Conservation (phyloP, 495 filamentous ascomycete genomes). For the Penicillium longicatenatum region DNA sequence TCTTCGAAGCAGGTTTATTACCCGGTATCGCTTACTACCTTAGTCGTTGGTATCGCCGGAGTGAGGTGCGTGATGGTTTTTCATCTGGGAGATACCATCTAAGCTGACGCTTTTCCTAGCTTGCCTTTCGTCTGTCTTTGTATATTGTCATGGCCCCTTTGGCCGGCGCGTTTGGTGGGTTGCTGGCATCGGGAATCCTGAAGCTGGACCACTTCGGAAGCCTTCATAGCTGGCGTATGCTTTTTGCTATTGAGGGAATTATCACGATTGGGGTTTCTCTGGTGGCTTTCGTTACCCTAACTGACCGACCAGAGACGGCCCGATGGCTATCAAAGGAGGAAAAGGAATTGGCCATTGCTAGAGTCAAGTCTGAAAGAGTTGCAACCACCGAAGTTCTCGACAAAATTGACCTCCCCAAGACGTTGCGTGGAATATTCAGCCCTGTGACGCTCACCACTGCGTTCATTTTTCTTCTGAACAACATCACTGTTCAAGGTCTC, state of each 20-base stretch:
- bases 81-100: background rate
- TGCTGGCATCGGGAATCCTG: conserved; percentile 62
- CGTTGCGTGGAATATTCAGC: conserved; percentile 49
- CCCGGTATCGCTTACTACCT: conserved; percentile 76
- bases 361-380: conserved; percentile 67
- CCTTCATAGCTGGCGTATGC: conserved; percentile 64
- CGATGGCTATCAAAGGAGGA: conserved; percentile 66
- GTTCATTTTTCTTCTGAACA: conserved; percentile 56
- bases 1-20: conserved; percentile 70
- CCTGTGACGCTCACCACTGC: conserved; percentile 49
- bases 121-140: conserved; percentile 58
- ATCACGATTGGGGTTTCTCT: conserved; percentile 63
- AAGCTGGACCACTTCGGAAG: conserved; percentile 46
- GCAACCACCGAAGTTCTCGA: conserved; percentile 62
- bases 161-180: conserved; percentile 70
- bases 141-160: conserved; percentile 64
- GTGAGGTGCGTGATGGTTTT: conserved; percentile 42
- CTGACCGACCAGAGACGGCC: conserved; percentile 67
- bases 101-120: conserved; percentile 9
- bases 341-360: conserved; percentile 60
- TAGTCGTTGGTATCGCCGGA: conserved; percentile 68
- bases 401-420: conserved; percentile 46
- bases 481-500: conserved; percentile 58
- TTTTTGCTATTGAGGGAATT: conserved; percentile 77
- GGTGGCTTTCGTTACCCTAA: conserved; percentile 60